Conservation (phyloP, 1,284 basidiomycete species). For the Trametes pubescens region DNA sequence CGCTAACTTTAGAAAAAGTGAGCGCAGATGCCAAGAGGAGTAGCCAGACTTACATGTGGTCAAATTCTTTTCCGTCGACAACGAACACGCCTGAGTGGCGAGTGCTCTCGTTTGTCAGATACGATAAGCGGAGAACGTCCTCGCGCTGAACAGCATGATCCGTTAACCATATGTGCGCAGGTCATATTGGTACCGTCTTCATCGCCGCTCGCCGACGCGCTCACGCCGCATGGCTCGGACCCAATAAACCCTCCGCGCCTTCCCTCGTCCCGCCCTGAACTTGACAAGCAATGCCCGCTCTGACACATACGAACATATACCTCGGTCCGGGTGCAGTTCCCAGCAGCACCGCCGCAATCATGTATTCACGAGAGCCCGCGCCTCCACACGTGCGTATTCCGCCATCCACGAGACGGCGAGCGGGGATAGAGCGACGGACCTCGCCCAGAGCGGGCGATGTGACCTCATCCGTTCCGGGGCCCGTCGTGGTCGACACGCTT, state of each 20-base stretch:
- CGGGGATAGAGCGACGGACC: constrained; percentile 4
- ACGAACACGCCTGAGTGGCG: too few species aligned
- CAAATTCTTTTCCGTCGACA: too few species aligned
- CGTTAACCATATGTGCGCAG: neutral
- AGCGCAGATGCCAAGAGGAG: too few species aligned
- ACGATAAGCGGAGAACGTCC: too few species aligned
- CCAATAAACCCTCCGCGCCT: neutral
- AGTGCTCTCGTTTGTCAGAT: too few species aligned
- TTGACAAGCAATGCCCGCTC: constrained; percentile 5
- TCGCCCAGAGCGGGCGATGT: neutral
- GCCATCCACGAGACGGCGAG: neutral
- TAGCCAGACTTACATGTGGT: too few species aligned
- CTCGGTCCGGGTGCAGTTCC: neutral
- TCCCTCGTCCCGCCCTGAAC: neutral
- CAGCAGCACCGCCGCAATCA: neutral
- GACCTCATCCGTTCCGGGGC: constrained; percentile 8
- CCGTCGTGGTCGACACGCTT: neutral
- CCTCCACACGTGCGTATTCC: neutral
- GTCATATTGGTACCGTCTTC: neutral
- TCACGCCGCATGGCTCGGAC: neutral
- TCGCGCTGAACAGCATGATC: neutral
- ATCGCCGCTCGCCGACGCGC: neutral
- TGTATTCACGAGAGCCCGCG: neutral
- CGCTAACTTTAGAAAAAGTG: too few species aligned
- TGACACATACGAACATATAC: neutral